Percentiles rank a stretch among this genome's conserved stretches.
phyloP scores from a whole-genome alignment of 257 asterid species.

The Ophiorrhiza pumila region DNA sequence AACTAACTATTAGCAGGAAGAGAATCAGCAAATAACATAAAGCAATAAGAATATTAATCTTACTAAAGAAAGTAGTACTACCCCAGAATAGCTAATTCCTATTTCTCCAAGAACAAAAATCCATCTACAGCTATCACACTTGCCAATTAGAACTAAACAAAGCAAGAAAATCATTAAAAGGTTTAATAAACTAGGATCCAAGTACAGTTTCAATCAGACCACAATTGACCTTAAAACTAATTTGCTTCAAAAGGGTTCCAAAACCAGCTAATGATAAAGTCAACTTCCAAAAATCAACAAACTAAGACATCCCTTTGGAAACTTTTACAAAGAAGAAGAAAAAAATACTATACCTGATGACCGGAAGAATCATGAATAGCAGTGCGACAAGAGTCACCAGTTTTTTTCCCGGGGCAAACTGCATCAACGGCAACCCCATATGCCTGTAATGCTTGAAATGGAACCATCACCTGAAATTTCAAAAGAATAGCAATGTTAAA shows the following conservation, averaged over 20 bases:
- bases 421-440: conserved; percentile 89
- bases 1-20: neutral
- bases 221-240: neutral
- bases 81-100: neutral
- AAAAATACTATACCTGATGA: conserved; percentile 55
- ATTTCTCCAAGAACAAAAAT: neutral
- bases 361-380: conserved; percentile 64
- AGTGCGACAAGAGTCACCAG: conserved; percentile 86
- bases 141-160: neutral
- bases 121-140: neutral
- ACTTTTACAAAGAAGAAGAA: neutral
- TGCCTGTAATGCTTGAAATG: conserved; percentile 87
- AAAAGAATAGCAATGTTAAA: neutral
- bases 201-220: neutral
- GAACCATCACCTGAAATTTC: conserved; percentile 73
- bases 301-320: neutral
- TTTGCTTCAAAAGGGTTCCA: neutral
- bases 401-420: conserved; percentile 90
- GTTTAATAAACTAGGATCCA: neutral
- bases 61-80: neutral
- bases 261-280: neutral
- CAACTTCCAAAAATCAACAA: neutral
- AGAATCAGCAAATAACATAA: neutral
- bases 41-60: neutral
- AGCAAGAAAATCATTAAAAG: neutral